A percentile compares a stretch with the other conserved stretches of the same genome.
Conservation (phyloP, 1,284 basidiomycete genomes). For the Phellopilus nigrolimitatus region DNA sequence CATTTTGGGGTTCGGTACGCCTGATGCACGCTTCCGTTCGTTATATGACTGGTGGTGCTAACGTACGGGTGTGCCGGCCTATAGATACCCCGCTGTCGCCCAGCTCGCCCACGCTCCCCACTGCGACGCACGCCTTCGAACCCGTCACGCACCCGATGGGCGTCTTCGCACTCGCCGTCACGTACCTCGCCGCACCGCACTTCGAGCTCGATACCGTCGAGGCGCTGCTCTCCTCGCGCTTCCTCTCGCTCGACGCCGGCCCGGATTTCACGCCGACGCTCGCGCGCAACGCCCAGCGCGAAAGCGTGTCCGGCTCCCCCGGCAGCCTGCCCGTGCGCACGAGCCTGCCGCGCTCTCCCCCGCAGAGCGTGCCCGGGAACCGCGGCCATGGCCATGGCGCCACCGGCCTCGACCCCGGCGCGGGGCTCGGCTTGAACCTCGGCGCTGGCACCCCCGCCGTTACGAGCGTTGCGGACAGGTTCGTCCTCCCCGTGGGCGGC, state of each 20-base stretch:
- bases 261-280: constrained; percentile 62
- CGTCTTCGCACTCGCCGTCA: constrained; percentile 51
- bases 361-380: constrained; percentile 22
- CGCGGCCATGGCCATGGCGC: neutral
- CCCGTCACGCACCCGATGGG: constrained; percentile 65
- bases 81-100: constrained; percentile 40
- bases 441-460: constrained; percentile 3
- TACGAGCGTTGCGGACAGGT: constrained; percentile 47
- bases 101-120: constrained; percentile 40
- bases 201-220: constrained; percentile 73
- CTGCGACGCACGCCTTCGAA: constrained; percentile 52
- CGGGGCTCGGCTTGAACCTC: constrained; percentile 1
- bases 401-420: too few species aligned
- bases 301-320: constrained; percentile 41
- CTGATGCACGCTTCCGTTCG: constrained; percentile 12
- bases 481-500: constrained; percentile 40
- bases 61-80: constrained; percentile 14
- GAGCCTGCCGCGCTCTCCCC: constrained; percentile 40
- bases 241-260: constrained; percentile 56
- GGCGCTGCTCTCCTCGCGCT: constrained; percentile 64
- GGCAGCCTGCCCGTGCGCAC: constrained; percentile 40
- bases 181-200: constrained; percentile 59
- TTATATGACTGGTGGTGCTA: too few species aligned
- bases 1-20: constrained; percentile 38
- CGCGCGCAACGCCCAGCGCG: constrained; percentile 38